Evolutionary conservation across 495 filamentous ascomycete species (phyloP).

Genomic region (Aspergillus carlsbadensis): DNA sequence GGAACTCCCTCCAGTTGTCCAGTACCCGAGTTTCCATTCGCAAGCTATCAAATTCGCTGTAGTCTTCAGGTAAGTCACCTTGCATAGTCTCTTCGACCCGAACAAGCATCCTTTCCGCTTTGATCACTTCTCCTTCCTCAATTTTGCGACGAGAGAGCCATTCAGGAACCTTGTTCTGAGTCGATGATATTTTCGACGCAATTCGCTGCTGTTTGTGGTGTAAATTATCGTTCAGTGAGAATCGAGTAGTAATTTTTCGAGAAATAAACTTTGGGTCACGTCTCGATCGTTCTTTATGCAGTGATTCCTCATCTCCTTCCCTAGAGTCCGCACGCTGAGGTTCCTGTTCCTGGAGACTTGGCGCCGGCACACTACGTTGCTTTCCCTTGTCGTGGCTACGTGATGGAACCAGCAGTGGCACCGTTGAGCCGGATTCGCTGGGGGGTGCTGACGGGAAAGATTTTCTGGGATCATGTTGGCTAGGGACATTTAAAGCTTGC

Average conservation of each 20-base stretch:
- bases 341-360: slow-evolving; percentile 32
- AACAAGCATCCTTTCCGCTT: slow-evolving; percentile 75
- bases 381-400: slow-evolving; percentile 27
- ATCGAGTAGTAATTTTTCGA: slow-evolving; percentile 34
- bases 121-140: slow-evolving; percentile 64
- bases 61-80: slow-evolving; percentile 58
- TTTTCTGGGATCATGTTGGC: slow-evolving; percentile 21
- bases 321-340: slow-evolving; percentile 29
- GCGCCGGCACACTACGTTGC: slow-evolving; percentile 19
- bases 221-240: slow-evolving; percentile 48
- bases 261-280: slow-evolving; percentile 18
- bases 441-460: slow-evolving; percentile 24
- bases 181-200: slow-evolving; percentile 35
- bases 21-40: slow-evolving; percentile 58
- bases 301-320: slow-evolving; percentile 7
- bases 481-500: slow-evolving; percentile 20
- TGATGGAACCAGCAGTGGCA: slow-evolving; percentile 29
- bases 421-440: slow-evolving; percentile 42
- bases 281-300: slow-evolving; percentile 1
- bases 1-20: slow-evolving; percentile 71
- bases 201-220: slow-evolving; percentile 38
- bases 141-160: slow-evolving; percentile 39
- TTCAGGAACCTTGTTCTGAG: slow-evolving; percentile 40
- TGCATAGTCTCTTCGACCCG: slow-evolving; percentile 58
- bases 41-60: slow-evolving; percentile 64